Conservation (phyloP, 805 yeast species). For the Saccharomycopsis olivae region DNA sequence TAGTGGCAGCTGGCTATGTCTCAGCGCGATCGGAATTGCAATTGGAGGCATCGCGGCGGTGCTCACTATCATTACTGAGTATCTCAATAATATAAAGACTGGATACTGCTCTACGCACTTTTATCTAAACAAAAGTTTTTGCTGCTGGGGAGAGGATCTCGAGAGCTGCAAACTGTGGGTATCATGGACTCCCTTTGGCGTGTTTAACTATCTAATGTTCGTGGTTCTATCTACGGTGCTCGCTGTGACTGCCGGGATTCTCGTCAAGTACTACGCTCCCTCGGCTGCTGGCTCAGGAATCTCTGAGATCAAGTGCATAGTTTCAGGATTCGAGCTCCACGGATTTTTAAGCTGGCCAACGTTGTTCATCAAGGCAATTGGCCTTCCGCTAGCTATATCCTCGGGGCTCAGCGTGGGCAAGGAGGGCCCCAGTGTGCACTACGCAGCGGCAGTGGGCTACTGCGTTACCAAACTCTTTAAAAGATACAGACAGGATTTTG, state of each 20-base stretch:
- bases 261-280: slow-evolving; percentile 70
- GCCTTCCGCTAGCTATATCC: slow-evolving; percentile 84
- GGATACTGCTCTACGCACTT: slow-evolving; percentile 71
- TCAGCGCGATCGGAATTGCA: slow-evolving; percentile 62
- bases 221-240: slow-evolving; percentile 48
- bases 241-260: slow-evolving; percentile 51
- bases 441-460: slow-evolving; percentile 93
- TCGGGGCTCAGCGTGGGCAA: slow-evolving; percentile 92
- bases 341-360: slow-evolving; percentile 72
- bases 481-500: slow-evolving; percentile 1
- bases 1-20: slow-evolving; percentile 48
- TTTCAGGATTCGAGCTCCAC: slow-evolving; percentile 74
- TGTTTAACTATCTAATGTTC: slow-evolving; percentile 47
- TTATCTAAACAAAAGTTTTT: slow-evolving; percentile 62
- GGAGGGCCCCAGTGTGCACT: slow-evolving; percentile 97
- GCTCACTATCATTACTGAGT: slow-evolving; percentile 73
- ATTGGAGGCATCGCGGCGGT: slow-evolving; percentile 81
- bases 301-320: slow-evolving; percentile 90
- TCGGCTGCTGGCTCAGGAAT: slow-evolving; percentile 97
- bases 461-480: slow-evolving; percentile 43
- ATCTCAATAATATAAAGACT: slow-evolving; percentile 65
- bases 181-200: slow-evolving; percentile 40
- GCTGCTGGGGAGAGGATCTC: slow-evolving; percentile 60
- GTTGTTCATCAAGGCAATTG: slow-evolving; percentile 61
- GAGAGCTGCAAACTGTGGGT: slow-evolving; percentile 60